phyloP scores from a whole-genome alignment of 169 alveolate genomes.

The Plasmodium adleri region DNA sequence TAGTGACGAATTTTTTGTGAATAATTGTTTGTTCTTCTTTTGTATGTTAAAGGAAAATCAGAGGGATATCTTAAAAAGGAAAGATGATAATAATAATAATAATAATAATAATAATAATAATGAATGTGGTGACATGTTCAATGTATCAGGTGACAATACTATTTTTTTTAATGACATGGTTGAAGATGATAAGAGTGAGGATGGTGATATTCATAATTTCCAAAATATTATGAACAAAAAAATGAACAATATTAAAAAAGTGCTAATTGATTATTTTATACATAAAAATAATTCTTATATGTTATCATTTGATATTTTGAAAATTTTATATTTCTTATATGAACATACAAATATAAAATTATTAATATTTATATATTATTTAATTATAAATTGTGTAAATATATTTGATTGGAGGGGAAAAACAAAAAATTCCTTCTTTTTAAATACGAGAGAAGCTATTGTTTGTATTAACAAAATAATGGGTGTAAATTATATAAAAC shows the following conservation, averaged over 20 bases:
- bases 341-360: conserved; percentile 14
- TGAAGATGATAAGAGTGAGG: not conserved
- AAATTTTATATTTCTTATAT: conserved; percentile 42
- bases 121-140: no score
- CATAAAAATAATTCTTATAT: conserved; percentile 19
- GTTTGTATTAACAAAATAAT: conserved; percentile 13
- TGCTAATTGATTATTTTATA: conserved; percentile 28
- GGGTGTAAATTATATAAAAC: not conserved
- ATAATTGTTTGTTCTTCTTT: conserved; percentile 28
- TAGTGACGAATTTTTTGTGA: conserved; percentile 19
- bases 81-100: not conserved
- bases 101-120: not conserved
- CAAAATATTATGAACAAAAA: conserved; percentile 7
- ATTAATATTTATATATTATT: conserved; percentile 30
- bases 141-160: no score
- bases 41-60: conserved; percentile 1
- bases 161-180: not conserved
- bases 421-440: no score
- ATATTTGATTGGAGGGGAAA: no score
- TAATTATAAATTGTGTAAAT: conserved; percentile 36
- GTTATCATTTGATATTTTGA: conserved; percentile 34
- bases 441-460: conserved; percentile 20
- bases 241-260: conserved; percentile 19
- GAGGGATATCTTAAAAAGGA: not conserved
- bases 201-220: not conserved